Evolutionary conservation across 1,284 basidiomycete species (phyloP).

Genomic region (Entoloma clypeatum): DNA sequence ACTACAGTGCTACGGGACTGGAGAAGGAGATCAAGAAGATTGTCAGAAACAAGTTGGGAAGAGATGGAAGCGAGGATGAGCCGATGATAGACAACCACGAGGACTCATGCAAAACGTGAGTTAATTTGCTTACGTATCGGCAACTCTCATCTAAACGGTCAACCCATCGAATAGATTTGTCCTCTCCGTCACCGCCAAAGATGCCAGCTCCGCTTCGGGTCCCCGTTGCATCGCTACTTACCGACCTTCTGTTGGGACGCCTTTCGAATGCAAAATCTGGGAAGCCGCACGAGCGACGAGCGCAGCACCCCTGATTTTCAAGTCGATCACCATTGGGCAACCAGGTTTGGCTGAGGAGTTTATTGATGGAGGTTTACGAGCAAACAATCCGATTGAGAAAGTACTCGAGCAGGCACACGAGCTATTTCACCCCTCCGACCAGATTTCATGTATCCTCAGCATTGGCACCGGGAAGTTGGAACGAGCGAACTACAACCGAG

Average conservation of each 20-base stretch:
- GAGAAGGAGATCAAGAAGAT: slow-evolving; percentile 1
- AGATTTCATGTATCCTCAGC: background rate
- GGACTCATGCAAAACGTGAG: slow-evolving; percentile 1
- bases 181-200: too few species aligned
- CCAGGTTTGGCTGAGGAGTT: background rate
- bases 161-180: too few species aligned
- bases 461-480: background rate
- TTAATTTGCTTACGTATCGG: too few species aligned
- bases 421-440: background rate
- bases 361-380: background rate
- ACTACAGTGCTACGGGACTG: background rate
- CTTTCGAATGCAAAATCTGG: too few species aligned
- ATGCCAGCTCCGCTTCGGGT: too few species aligned
- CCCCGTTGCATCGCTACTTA: too few species aligned
- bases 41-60: background rate
- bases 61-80: background rate
- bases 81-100: background rate
- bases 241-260: too few species aligned
- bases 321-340: slow-evolving; percentile 1
- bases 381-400: background rate
- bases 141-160: too few species aligned
- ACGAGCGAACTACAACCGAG: too few species aligned
- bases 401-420: background rate
- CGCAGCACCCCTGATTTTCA: background rate
- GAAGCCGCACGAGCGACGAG: background rate